Evolutionary conservation across 208 protist genomes (phyloP).

Genomic region (Phytomonas francai): DNA sequence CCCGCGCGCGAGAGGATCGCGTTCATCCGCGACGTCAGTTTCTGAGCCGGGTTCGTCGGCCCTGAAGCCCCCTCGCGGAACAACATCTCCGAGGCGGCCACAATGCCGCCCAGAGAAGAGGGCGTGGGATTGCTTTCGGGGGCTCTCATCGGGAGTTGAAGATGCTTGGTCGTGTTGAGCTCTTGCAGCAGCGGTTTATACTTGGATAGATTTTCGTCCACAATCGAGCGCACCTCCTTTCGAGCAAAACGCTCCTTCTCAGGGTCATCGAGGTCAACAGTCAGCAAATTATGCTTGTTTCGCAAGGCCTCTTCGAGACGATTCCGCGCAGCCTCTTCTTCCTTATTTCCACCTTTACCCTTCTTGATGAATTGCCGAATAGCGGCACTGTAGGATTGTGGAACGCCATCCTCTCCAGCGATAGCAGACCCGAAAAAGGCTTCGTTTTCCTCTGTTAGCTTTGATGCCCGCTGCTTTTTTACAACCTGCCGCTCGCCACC

Average conservation of each 20-base stretch:
- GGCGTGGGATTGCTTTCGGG: slow-evolving; percentile 68
- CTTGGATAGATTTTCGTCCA: slow-evolving; percentile 61
- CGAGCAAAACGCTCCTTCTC: slow-evolving; percentile 52
- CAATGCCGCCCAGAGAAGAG: slow-evolving; percentile 65
- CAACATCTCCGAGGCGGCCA: slow-evolving; percentile 32
- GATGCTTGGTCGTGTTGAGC: slow-evolving; percentile 53
- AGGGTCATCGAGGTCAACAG: slow-evolving; percentile 65
- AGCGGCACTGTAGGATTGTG: slow-evolving; percentile 28
- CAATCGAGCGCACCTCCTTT: slow-evolving; percentile 52
- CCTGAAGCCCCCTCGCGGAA: slow-evolving; percentile 10
- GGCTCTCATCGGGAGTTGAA: slow-evolving; percentile 70
- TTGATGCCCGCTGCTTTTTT: slow-evolving; percentile 32
- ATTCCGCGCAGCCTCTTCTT: slow-evolving; percentile 19
- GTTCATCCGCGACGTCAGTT: slow-evolving; percentile 48
- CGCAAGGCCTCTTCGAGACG: slow-evolving; percentile 45
- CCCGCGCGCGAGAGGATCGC: slow-evolving; percentile 47
- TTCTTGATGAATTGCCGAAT: slow-evolving; percentile 38
- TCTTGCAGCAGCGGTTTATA: slow-evolving; percentile 70
- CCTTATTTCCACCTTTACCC: slow-evolving; percentile 12
- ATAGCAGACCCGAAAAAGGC: slow-evolving; percentile 43
- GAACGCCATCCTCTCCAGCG: slow-evolving; percentile 19
- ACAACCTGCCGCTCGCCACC: slow-evolving; percentile 24
- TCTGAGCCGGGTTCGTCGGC: slow-evolving; percentile 29
- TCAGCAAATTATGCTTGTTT: slow-evolving; percentile 67
- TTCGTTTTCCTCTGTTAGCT: slow-evolving; percentile 48